Evolutionary conservation across 805 yeast species (phyloP).

Genomic region (Starmerella bacillaris): DNA sequence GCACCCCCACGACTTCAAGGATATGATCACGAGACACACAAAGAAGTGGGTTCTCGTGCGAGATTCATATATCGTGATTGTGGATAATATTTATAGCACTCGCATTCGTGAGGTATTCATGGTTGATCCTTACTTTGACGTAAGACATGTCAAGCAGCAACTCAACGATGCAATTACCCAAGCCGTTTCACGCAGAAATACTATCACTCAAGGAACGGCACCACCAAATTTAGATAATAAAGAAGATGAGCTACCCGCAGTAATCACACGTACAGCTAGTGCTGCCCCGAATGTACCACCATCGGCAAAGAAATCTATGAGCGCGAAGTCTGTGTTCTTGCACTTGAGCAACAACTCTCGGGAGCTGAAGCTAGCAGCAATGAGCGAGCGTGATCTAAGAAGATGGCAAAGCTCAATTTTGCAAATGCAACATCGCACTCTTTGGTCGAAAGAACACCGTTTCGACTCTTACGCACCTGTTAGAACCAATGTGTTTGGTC

Average conservation of each 20-base stretch:
- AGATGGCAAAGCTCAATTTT: constrained; percentile 63
- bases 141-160: constrained; percentile 21
- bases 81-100: constrained; percentile 69
- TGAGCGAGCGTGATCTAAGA: constrained; percentile 60
- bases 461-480: constrained; percentile 89
- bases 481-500: constrained; percentile 68
- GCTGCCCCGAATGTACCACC: constrained; percentile 1
- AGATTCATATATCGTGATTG: constrained; percentile 68
- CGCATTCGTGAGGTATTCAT: constrained; percentile 80
- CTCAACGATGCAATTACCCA: constrained; percentile 1
- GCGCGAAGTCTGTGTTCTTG: constrained; percentile 15
- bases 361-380: constrained; percentile 36
- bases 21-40: constrained; percentile 80
- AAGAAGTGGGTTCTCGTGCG: constrained; percentile 84
- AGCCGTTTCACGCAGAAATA: neutral
- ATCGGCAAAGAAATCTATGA: neutral
- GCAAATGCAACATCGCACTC: constrained; percentile 44
- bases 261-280: neutral
- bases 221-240: too few relatives aligned
- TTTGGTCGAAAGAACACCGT: constrained; percentile 59
- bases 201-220: neutral
- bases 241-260: neutral
- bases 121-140: constrained; percentile 59
- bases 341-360: constrained; percentile 26
- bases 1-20: constrained; percentile 55